Evolutionary conservation across 2,329 filamentous ascomycete genomes (phyloP).

Genomic region (Akanthomyces lecanii): DNA sequence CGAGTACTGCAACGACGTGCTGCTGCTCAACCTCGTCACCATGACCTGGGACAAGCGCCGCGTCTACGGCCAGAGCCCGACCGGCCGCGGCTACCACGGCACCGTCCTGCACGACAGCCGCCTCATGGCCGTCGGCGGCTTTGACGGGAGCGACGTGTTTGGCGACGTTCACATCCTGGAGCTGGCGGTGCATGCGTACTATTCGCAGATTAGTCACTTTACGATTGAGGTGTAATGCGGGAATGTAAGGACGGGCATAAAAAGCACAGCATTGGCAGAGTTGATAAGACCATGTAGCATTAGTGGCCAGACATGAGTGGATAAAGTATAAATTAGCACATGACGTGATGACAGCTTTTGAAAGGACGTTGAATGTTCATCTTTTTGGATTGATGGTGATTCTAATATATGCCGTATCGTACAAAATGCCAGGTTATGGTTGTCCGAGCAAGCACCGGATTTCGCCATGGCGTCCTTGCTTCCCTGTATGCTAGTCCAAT

Average conservation of each 20-base stretch:
- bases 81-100: constrained; percentile 63
- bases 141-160: constrained; percentile 65
- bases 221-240: constrained; percentile 56
- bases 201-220: constrained; percentile 70
- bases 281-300: not conserved
- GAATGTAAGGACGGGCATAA: not conserved
- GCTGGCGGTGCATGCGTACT: constrained; percentile 66
- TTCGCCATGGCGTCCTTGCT: not conserved
- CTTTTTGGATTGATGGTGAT: not conserved
- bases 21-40: constrained; percentile 65
- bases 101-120: constrained; percentile 62
- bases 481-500: not conserved
- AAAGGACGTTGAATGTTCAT: not conserved
- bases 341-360: not conserved
- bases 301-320: not conserved
- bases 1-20: constrained; percentile 65
- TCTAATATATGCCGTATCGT: constrained; percentile 1
- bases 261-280: not conserved
- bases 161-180: constrained; percentile 64
- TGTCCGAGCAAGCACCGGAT: not conserved
- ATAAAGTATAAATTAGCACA: not conserved
- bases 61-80: constrained; percentile 60
- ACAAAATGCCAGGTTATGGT: not conserved
- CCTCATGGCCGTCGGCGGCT: constrained; percentile 61
- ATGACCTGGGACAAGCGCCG: constrained; percentile 69